Base-by-base conservation (phyloP, 108 stramenopile species). In the Fragilaria radians region DNA sequence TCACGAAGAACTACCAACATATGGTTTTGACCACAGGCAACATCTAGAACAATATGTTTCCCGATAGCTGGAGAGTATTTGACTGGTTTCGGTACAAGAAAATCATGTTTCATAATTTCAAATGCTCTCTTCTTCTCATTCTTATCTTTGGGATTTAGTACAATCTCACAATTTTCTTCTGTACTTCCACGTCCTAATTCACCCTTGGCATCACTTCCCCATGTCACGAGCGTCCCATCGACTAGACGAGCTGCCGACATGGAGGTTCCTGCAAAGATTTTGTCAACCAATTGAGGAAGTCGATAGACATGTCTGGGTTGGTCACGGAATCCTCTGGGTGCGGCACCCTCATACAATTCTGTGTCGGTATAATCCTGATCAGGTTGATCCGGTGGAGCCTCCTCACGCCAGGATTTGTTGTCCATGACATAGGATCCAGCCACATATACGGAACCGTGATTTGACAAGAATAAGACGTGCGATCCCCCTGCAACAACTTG, bases 21-120 rank as follows among this genome's bases (percentile, higher is more conserved):
- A 67, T 97, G 96, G 66, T 79, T 79, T 5, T 64, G 70, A 5
- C 97, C 93, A 62, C 88, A 85, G 1, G 89, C 85, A 26, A 97
- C 62, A 25, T 67, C 54, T 54, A 82, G 7, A 22, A 94, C 78
- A 18, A 26, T 1, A 17, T 52, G 57, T 49, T 67, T 60, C 31
- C 19, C 27, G 26, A 5, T 49, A 9, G 66, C 59, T 21, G 34
- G 52, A 0, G 54, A 31, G 62, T 64, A 74, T 28, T 54, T 54
- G 2, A 67, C 64, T 3, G 62, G 69, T 5, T 29, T 28, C 0
- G 77, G 77, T 1, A 52, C 73, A 23, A 79, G 49, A 42, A 71
- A 74, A 14, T 71, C 56, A 26, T 71, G 57, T 18, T n/a, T 27
- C 24, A 75, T 46, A 28, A 48, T 27, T 29, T 29, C 31, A 17